A percentile compares a stretch with the other conserved stretches of the same genome.
Evolutionary conservation across 495 filamentous ascomycete species (phyloP).

Genomic region (Rostrohypoxylon terebratum): DNA sequence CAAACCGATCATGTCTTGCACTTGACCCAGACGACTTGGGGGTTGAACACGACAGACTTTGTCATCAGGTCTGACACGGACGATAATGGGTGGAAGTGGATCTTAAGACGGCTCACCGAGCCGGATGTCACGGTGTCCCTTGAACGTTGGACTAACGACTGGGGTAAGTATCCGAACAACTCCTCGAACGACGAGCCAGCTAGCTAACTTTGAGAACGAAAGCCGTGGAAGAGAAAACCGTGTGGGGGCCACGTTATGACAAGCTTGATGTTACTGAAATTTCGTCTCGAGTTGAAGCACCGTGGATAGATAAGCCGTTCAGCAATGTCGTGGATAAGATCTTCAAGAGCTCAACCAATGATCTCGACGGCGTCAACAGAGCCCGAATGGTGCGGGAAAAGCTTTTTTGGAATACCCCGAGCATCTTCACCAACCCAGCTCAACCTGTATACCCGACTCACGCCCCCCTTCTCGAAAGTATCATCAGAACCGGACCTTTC

Average conservation of each 20-base stretch:
- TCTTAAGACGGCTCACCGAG: conserved; percentile 40
- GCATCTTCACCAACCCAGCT: conserved; percentile 44
- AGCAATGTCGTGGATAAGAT: background rate
- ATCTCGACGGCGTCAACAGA: conserved; percentile 5
- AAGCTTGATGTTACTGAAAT: background rate
- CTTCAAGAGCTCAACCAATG: conserved; percentile 28
- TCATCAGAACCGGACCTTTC: conserved; percentile 49
- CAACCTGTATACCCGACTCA: conserved; percentile 52
- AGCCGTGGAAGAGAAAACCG: conserved; percentile 9
- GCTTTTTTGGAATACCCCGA: conserved; percentile 28
- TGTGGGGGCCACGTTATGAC: conserved; percentile 36
- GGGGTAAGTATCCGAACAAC: conserved; percentile 36
- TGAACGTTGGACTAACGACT: conserved; percentile 19
- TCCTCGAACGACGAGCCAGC: background rate
- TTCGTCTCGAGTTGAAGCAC: background rate
- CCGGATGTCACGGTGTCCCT: conserved; percentile 33
- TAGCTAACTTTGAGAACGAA: conserved; percentile 16
- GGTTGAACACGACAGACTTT: conserved; percentile 25
- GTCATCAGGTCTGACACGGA: conserved; percentile 30
- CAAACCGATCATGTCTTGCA: conserved; percentile 12
- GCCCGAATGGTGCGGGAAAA: conserved; percentile 29
- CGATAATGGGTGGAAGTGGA: conserved; percentile 43
- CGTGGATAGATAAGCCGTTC: background rate
- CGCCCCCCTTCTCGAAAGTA: conserved; percentile 51
- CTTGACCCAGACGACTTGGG: conserved; percentile 20